Evolutionary conservation across 495 filamentous ascomycete species (phyloP).

Genomic region (Thermothielavioides terrestris): DNA sequence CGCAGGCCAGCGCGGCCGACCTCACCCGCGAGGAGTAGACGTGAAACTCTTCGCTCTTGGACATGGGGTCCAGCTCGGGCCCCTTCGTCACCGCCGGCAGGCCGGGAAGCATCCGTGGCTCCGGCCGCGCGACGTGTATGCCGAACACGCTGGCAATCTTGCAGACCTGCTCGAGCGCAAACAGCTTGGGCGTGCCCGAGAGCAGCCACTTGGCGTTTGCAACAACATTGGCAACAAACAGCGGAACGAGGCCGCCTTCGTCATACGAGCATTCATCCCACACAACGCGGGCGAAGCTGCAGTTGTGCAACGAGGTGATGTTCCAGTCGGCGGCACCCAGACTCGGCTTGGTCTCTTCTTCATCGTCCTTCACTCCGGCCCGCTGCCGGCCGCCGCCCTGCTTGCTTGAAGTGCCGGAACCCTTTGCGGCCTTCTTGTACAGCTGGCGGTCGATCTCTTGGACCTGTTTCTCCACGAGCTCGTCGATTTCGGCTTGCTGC

Average conservation of each 20-base stretch:
- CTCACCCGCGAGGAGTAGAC: conserved; percentile 16
- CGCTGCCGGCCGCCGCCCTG: neutral
- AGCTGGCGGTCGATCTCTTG: conserved; percentile 1
- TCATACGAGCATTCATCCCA: conserved; percentile 63
- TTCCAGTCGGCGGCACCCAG: neutral
- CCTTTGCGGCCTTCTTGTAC: neutral
- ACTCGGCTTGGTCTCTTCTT: neutral
- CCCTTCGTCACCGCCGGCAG: conserved; percentile 28
- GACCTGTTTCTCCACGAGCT: conserved; percentile 2
- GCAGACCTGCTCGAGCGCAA: conserved; percentile 52
- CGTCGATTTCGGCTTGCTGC: neutral
- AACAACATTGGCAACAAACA: conserved; percentile 31
- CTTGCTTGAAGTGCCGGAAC: neutral
- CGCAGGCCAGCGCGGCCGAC: conserved; percentile 20
- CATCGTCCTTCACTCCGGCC: too few species aligned
- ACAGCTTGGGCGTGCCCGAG: conserved; percentile 55
- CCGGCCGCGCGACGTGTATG: conserved; percentile 36
- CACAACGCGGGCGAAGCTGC: conserved; percentile 53
- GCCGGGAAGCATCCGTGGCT: conserved; percentile 24
- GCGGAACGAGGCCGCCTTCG: conserved; percentile 17
- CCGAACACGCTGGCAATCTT: conserved; percentile 48
- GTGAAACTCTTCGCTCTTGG: conserved; percentile 26
- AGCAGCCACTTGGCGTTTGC: conserved; percentile 56
- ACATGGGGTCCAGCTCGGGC: conserved; percentile 15
- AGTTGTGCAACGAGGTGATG: conserved; percentile 42